Evolutionary conservation across 371 early-diverging fungal species (phyloP).

Genomic region (Zopfochytrium polystomum): DNA sequence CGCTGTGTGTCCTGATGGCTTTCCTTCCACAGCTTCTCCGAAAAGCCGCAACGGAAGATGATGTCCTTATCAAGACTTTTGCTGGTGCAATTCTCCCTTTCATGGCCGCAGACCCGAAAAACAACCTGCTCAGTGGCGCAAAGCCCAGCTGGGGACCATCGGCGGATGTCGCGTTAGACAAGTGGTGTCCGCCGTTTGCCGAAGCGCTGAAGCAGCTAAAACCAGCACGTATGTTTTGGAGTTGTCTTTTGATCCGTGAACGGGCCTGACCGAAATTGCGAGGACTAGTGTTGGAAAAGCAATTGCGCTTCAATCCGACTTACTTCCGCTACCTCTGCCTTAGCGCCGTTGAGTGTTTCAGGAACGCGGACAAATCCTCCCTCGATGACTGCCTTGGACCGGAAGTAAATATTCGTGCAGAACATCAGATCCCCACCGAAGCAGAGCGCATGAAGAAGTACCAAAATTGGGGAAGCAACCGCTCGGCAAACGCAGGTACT

Average conservation of each 20-base stretch:
- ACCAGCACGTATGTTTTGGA: neutral
- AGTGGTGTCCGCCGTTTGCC: neutral
- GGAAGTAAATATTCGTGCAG: neutral
- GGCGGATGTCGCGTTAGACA: neutral
- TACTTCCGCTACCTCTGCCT: neutral
- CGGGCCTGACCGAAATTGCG: neutral
- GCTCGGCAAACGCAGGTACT: neutral
- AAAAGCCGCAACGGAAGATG: slow-evolving; percentile 3
- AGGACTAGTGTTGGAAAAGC: neutral
- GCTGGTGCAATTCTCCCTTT: slow-evolving; percentile 7
- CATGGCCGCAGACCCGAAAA: slow-evolving; percentile 1
- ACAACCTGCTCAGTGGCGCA: neutral
- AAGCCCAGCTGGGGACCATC: slow-evolving; percentile 3
- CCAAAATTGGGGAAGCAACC: neutral
- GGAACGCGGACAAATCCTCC: neutral
- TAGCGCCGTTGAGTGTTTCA: neutral
- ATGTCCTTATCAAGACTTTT: slow-evolving; percentile 4
- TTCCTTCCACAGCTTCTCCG: slow-evolving; percentile 1
- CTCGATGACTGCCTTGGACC: neutral
- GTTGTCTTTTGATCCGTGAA: neutral
- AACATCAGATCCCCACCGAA: neutral
- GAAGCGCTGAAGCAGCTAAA: slow-evolving; percentile 1
- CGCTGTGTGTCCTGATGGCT: no score
- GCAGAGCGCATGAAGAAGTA: neutral
- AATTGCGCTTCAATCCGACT: neutral